Conservation (phyloP, 2,329 filamentous ascomycete species). For the Sphaerostilbella broomeana region DNA sequence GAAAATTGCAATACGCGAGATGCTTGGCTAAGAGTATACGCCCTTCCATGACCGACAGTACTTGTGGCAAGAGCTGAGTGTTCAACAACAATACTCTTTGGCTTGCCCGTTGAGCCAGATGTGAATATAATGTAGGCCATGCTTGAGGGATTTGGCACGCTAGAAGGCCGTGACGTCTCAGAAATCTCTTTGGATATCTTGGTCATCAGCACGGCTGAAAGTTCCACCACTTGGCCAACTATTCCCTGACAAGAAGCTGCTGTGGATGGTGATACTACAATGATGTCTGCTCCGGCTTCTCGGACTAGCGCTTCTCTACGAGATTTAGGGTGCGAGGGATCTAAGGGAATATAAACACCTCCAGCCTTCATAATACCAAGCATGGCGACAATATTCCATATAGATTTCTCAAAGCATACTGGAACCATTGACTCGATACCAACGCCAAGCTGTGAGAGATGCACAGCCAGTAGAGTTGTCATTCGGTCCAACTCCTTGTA, state of each 20-base stretch:
- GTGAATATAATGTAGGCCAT: conserved; percentile 6
- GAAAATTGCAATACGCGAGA: conserved; percentile 13
- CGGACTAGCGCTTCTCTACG: neutral
- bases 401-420: conserved; percentile 29
- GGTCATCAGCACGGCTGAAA: neutral
- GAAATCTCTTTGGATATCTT: too few relatives aligned
- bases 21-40: neutral
- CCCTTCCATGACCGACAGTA: neutral
- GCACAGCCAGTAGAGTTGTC: conserved; percentile 11
- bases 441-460: conserved; percentile 17
- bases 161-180: too few relatives aligned
- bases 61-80: conserved; percentile 5
- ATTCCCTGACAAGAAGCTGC: neutral
- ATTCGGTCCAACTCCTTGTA: conserved; percentile 28
- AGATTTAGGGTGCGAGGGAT: conserved; percentile 7
- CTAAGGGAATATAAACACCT: conserved; percentile 14
- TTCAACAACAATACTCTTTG: conserved; percentile 5
- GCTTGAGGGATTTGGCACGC: neutral
- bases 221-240: neutral
- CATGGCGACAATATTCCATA: conserved; percentile 24
- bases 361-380: conserved; percentile 28
- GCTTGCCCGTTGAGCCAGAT: conserved; percentile 4
- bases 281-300: neutral
- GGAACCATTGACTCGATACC: conserved; percentile 20
- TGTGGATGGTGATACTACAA: conserved; percentile 4